phyloP scores from a whole-genome alignment of 2,329 filamentous ascomycete species.

The Fusarium devonianum region DNA sequence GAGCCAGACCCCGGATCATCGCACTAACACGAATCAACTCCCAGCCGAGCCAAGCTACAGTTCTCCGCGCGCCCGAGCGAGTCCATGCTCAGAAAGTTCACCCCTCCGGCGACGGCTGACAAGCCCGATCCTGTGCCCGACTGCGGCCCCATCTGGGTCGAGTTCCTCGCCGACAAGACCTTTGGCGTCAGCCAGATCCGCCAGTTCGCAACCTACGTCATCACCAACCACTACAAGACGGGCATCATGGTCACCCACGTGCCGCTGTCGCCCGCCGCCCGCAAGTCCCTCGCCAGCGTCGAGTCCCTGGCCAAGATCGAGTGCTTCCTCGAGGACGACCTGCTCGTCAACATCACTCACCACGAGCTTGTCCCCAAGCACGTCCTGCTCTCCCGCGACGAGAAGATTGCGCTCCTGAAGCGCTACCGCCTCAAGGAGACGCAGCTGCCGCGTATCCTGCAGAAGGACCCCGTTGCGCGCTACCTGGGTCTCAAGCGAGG shows the following conservation, averaged over 20 bases:
- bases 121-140: slow-evolving; percentile 76
- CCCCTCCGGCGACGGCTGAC: slow-evolving; percentile 70
- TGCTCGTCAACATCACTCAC: slow-evolving; percentile 97
- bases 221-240: slow-evolving; percentile 81
- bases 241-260: slow-evolving; percentile 90
- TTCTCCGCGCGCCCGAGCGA: slow-evolving; percentile 88
- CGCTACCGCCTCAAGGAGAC: slow-evolving; percentile 97
- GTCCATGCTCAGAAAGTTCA: slow-evolving; percentile 85
- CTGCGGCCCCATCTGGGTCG: slow-evolving; percentile 89
- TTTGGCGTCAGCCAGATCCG: slow-evolving; percentile 95
- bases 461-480: slow-evolving; percentile 89
- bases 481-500: slow-evolving; percentile 91
- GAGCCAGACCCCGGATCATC: neutral
- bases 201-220: slow-evolving; percentile 83
- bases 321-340: slow-evolving; percentile 93
- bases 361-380: slow-evolving; percentile 97
- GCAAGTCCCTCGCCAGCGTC: slow-evolving; percentile 83
- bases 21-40: slow-evolving; percentile 2
- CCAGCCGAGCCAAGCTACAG: slow-evolving; percentile 81
- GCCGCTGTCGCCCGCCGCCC: slow-evolving; percentile 82
- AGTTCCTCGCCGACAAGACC: slow-evolving; percentile 82
- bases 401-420: slow-evolving; percentile 85
- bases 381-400: slow-evolving; percentile 85
- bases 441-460: slow-evolving; percentile 90
- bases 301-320: slow-evolving; percentile 83